A percentile compares a stretch with the other conserved stretches of the same genome.
phyloP scores from a whole-genome alignment of 2,329 filamentous ascomycete species.

The Lachnellula occidentalis region DNA sequence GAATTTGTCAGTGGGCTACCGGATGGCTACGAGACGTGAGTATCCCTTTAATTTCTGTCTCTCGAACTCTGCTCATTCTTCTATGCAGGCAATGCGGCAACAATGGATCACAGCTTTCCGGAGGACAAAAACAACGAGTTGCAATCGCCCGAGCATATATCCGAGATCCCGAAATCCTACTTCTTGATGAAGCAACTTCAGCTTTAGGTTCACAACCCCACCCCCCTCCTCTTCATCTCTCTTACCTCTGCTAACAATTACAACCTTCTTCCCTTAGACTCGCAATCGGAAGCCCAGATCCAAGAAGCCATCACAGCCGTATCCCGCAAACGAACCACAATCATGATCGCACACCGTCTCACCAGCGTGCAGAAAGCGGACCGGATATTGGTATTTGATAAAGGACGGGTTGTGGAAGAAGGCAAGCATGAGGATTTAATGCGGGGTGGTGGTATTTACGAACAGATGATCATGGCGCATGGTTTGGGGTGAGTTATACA shows the following conservation, averaged over 20 bases:
- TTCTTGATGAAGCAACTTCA: conserved; percentile 78
- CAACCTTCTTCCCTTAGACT: conserved; percentile 9
- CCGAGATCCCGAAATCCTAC: conserved; percentile 63
- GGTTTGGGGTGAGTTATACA: conserved; percentile 8
- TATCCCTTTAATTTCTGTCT: conserved; percentile 36
- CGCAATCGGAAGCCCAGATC: conserved; percentile 56
- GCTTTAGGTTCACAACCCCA: conserved; percentile 59
- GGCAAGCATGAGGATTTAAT: conserved; percentile 50
- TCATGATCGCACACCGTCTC: conserved; percentile 53
- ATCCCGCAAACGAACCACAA: conserved; percentile 46
- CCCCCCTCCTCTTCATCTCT: neutral
- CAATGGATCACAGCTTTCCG: conserved; percentile 69
- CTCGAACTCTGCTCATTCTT: neutral
- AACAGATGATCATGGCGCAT: conserved; percentile 24
- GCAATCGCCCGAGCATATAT: conserved; percentile 74
- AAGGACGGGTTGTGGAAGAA: conserved; percentile 46
- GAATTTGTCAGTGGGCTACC: conserved; percentile 59
- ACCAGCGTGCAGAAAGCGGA: conserved; percentile 52
- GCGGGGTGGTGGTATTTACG: conserved; percentile 44
- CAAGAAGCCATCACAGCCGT: conserved; percentile 59
- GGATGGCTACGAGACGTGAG: conserved; percentile 66
- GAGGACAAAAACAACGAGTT: conserved; percentile 73
- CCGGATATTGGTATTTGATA: conserved; percentile 51
- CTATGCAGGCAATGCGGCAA: conserved; percentile 51
- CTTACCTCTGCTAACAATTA: neutral